Evolutionary conservation across 129 eudicot species (phyloP).

Genomic region (Chrysanthemum makinoi): DNA sequence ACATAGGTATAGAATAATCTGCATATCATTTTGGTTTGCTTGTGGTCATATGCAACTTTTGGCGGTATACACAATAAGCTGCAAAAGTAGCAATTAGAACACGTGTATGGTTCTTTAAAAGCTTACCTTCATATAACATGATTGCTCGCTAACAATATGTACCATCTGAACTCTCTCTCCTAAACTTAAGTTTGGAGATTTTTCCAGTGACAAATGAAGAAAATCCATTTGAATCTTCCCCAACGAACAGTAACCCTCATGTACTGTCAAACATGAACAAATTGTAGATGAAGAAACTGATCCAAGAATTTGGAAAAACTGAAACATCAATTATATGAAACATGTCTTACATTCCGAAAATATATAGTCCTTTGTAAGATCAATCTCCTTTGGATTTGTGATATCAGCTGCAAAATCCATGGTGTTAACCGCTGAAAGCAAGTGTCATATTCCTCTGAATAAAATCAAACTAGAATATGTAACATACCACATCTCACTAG

Average conservation of each 20-base stretch:
- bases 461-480: slow-evolving; percentile 2
- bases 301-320: not conserved
- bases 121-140: slow-evolving; percentile 72
- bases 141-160: slow-evolving; percentile 64
- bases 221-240: slow-evolving; percentile 78
- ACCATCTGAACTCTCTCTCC: slow-evolving; percentile 70
- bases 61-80: too few relatives aligned
- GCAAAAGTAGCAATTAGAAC: too few relatives aligned
- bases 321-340: slow-evolving; percentile 9
- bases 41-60: too few relatives aligned
- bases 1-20: too few relatives aligned
- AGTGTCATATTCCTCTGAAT: not conserved
- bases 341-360: slow-evolving; percentile 58
- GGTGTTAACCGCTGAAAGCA: not conserved
- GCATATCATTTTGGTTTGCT: too few relatives aligned
- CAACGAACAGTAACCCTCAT: slow-evolving; percentile 56
- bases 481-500: slow-evolving; percentile 84
- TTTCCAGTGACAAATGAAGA: slow-evolving; percentile 68
- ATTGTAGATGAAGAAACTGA: slow-evolving; percentile 18
- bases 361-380: slow-evolving; percentile 41
- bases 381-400: slow-evolving; percentile 31
- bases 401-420: slow-evolving; percentile 42
- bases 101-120: too few relatives aligned
- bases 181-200: slow-evolving; percentile 50
- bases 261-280: slow-evolving; percentile 35